Evolutionary conservation across 345 rosid species (phyloP).

Genomic region (Populus pruinosa): DNA sequence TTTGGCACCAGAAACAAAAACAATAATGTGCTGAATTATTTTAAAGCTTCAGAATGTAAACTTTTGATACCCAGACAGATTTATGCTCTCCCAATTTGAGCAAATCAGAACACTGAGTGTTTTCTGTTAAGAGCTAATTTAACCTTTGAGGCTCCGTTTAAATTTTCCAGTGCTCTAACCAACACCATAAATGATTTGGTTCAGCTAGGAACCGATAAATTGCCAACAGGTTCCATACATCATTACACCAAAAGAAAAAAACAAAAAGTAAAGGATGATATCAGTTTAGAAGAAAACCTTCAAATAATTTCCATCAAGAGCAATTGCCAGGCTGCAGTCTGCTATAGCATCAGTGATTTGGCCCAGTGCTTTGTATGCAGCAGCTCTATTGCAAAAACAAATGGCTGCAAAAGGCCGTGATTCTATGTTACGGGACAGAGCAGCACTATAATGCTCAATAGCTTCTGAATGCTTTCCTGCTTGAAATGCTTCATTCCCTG

Average conservation of each 20-base stretch:
- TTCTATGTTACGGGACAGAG: slow-evolving; percentile 70
- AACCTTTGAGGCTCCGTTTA: neutral
- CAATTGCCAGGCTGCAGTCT: slow-evolving; percentile 95
- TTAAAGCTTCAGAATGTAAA: slow-evolving; percentile 1
- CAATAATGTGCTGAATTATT: neutral
- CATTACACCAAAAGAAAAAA: neutral
- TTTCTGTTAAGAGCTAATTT: neutral
- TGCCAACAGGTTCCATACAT: neutral
- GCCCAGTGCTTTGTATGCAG: slow-evolving; percentile 77
- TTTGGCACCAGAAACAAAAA: neutral
- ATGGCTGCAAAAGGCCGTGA: slow-evolving; percentile 89
- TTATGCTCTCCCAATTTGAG: neutral
- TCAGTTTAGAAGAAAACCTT: slow-evolving; percentile 51
- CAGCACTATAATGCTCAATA: slow-evolving; percentile 81
- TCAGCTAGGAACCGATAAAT: neutral
- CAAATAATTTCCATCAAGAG: slow-evolving; percentile 75
- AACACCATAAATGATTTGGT: neutral
- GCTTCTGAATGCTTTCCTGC: slow-evolving; percentile 87
- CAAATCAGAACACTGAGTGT: neutral
- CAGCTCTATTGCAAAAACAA: slow-evolving; percentile 98
- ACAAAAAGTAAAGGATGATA: neutral
- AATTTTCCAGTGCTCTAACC: neutral
- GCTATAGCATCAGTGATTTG: slow-evolving; percentile 86
- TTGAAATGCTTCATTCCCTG: slow-evolving; percentile 96
- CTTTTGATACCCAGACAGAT: neutral